Evolutionary conservation across 495 filamentous ascomycete genomes (phyloP).

Genomic region (Friedmanniomyces endolithicus): DNA sequence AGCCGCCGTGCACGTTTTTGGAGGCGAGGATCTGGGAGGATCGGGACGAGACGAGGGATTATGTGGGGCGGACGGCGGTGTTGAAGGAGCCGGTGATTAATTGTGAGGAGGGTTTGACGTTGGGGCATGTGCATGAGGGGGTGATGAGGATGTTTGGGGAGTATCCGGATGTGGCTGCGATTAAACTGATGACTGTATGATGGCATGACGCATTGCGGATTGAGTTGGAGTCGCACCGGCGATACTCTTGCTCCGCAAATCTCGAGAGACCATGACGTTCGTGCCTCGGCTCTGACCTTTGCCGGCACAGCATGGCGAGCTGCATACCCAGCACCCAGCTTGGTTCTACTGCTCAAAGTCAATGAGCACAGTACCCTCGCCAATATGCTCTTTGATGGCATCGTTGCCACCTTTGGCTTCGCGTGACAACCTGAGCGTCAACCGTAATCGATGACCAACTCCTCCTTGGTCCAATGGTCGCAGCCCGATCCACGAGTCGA

Average conservation of each 20-base stretch:
- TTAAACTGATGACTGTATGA: conserved; percentile 20
- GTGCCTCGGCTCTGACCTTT: too few relatives aligned
- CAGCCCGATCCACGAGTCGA: not conserved
- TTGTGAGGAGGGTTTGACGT: conserved; percentile 9
- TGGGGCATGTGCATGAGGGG: conserved; percentile 14
- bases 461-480: not conserved
- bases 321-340: not conserved
- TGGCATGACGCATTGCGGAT: not conserved
- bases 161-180: conserved; percentile 17
- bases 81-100: conserved; percentile 2
- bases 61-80: conserved; percentile 7
- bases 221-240: too few relatives aligned
- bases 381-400: conserved; percentile 5
- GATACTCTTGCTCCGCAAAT: too few relatives aligned
- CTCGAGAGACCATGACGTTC: too few relatives aligned
- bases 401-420: not conserved
- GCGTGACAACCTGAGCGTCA: not conserved
- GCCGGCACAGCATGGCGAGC: too few relatives aligned
- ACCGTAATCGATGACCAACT: not conserved
- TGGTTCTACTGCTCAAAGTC: not conserved
- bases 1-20: conserved; percentile 12
- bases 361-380: conserved; percentile 5
- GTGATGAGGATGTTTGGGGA: conserved; percentile 12
- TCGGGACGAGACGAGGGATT: conserved; percentile 18
- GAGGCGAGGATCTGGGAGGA: conserved; percentile 20